These are phyloP conservation scores for Trametes versicolor DNA, from an alignment of 1,284 basidiomycete genomes.

Conservation along the genomic window DNA sequence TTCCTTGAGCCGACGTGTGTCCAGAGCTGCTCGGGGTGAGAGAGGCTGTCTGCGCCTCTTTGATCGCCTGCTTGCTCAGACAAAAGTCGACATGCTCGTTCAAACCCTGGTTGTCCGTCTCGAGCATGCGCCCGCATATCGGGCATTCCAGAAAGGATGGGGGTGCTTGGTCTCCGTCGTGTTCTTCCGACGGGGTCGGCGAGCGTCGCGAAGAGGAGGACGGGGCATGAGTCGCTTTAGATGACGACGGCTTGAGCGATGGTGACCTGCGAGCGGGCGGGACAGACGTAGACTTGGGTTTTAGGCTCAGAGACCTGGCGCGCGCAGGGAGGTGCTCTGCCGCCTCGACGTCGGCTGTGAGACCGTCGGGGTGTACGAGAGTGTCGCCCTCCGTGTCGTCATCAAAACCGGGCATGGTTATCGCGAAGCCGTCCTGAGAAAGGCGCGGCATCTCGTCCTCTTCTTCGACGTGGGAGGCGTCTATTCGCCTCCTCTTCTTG, in stretches of 20 bases:
- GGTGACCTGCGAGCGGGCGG: neutral
- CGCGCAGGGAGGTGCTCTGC: neutral
- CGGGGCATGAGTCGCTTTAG: neutral
- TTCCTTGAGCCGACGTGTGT: neutral
- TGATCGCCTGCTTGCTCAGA: slow-evolving; percentile 73
- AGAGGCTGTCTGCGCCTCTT: slow-evolving; percentile 61
- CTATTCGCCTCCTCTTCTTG: slow-evolving; percentile 46
- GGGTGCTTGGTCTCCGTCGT: neutral
- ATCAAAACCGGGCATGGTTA: slow-evolving; percentile 63
- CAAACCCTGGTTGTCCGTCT: slow-evolving; percentile 71
- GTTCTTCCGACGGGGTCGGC: neutral
- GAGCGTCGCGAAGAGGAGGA: neutral
- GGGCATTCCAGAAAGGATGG: slow-evolving; percentile 61
- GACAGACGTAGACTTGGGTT: slow-evolving; percentile 16
- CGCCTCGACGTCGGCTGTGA: slow-evolving; percentile 1
- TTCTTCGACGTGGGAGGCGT: slow-evolving; percentile 23
- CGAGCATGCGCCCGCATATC: slow-evolving; percentile 64
- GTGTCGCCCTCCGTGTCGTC: slow-evolving; percentile 56
- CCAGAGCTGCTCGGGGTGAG: slow-evolving; percentile 8
- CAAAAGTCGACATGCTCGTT: slow-evolving; percentile 85
- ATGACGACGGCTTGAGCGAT: slow-evolving; percentile 6
- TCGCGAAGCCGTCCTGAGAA: slow-evolving; percentile 44
- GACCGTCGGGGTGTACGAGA: slow-evolving; percentile 3
- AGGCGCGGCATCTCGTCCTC: slow-evolving; percentile 42
- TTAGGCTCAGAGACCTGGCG: neutral